These are phyloP conservation scores for Cetradonia linearis DNA, from an alignment of 495 filamentous ascomycete species.

Conservation along the genomic window DNA sequence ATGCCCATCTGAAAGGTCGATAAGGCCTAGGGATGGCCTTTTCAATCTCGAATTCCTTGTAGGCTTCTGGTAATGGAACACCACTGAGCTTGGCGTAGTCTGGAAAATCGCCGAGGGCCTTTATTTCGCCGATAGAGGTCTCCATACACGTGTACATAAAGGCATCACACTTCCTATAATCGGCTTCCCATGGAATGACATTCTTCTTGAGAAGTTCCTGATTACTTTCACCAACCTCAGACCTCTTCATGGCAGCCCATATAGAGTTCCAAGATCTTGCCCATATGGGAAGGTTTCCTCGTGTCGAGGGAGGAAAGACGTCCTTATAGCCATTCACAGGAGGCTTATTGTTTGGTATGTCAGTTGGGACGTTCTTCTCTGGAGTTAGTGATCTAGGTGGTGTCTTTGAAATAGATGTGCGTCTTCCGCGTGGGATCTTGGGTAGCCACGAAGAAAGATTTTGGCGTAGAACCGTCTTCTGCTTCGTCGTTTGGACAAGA, in stretches of 20 bases:
- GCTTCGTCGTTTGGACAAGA: slow-evolving; percentile 22
- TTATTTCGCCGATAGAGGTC: slow-evolving; percentile 60
- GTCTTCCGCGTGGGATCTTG: slow-evolving; percentile 29
- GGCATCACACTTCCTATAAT: slow-evolving; percentile 34
- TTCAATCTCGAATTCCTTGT: slow-evolving; percentile 52
- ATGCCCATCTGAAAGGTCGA: slow-evolving; percentile 76
- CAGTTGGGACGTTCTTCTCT: slow-evolving; percentile 32
- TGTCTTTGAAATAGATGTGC: slow-evolving; percentile 37
- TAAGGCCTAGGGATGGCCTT: slow-evolving; percentile 60
- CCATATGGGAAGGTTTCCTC: slow-evolving; percentile 36
- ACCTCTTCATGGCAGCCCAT: slow-evolving; percentile 17
- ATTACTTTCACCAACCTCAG: slow-evolving; percentile 18
- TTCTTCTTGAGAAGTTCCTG: slow-evolving; percentile 30
- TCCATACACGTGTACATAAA: slow-evolving; percentile 46
- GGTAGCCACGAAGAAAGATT: slow-evolving; percentile 21
- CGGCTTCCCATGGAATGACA: slow-evolving; percentile 36
- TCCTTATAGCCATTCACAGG: slow-evolving; percentile 35
- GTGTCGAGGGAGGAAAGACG: slow-evolving; percentile 47
- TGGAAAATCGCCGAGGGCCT: slow-evolving; percentile 68
- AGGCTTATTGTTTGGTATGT: slow-evolving; percentile 24
- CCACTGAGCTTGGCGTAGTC: slow-evolving; percentile 72
- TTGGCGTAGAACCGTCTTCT: slow-evolving; percentile 24
- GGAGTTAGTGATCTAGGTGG: slow-evolving; percentile 51
- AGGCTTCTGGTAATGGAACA: slow-evolving; percentile 62
- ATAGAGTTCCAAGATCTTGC: slow-evolving; percentile 23